Evolutionary conservation across 306 rosid genomes (phyloP).

Genomic region (Pachyrhizus erosus): DNA sequence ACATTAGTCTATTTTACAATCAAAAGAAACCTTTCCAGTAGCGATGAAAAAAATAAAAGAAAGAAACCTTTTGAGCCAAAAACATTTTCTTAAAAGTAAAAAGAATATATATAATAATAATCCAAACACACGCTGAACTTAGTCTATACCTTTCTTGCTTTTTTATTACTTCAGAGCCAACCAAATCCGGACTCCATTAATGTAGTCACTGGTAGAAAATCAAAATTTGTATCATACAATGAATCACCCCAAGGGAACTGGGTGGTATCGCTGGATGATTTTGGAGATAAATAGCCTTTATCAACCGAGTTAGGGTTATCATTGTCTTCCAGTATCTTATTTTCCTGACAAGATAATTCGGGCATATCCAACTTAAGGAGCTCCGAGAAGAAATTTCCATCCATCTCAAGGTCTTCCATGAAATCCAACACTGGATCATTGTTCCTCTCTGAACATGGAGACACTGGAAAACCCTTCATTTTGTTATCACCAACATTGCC

Average conservation of each 20-base stretch:
- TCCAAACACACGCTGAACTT: not conserved
- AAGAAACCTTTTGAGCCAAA: not conserved
- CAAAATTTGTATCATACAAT: conserved; percentile 42
- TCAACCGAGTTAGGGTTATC: not conserved
- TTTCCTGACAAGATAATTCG: conserved; percentile 28
- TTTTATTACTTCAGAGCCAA: conserved; percentile 39
- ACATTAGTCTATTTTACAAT: not conserved
- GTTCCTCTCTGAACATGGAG: conserved; percentile 7
- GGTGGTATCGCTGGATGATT: conserved; percentile 8
- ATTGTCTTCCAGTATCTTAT: conserved; percentile 3
- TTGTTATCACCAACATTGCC: not conserved
- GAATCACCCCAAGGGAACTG: conserved; percentile 41
- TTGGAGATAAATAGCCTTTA: not conserved
- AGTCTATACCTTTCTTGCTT: not conserved
- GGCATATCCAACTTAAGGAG: conserved; percentile 53
- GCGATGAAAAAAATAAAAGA: too few relatives aligned
- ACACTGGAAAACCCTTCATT: not conserved
- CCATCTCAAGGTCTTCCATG: conserved; percentile 56
- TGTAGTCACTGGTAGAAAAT: conserved; percentile 42
- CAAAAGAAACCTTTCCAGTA: conserved; percentile 1
- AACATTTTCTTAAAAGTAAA: not conserved
- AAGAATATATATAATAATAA: not conserved
- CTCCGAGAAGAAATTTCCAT: conserved; percentile 53
- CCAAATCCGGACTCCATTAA: conserved; percentile 50
- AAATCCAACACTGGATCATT: conserved; percentile 39